Base-by-base conservation (phyloP, 2,329 filamentous ascomycete genomes). In the Curvularia verruculosa region DNA sequence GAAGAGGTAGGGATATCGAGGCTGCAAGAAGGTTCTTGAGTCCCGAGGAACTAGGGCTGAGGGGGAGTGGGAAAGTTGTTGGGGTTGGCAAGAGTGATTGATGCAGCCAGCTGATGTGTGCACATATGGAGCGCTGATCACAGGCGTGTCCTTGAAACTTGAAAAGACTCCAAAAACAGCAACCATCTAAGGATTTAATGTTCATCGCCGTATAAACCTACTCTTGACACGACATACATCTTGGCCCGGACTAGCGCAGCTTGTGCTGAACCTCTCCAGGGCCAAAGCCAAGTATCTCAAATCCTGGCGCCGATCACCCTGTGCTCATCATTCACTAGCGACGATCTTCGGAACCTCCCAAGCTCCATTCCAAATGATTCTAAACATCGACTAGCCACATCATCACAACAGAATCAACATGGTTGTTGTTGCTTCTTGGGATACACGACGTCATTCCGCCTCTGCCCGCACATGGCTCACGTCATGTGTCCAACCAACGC, bases 81-180 rank as follows among this genome's bases (percentile, higher is more conserved):
- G 72, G 71, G 13, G 60, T 72, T 26, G 71, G 67, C 44, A 75
- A 75, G 59, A 73, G 66, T 59, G 72, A 75, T 66, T 75, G 53
- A 67, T 29, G 5, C 13, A 13, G 13, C 13, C 36, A 28, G 18
- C 15, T 12, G 31, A 19, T 13, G 10, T 13, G 34, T 39, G 24
- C 18, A 5, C n/a, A 36, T 8, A 36, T 36, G 3, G 15, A 18
- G 15, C 8, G 34, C 34, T 36, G 34, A 18, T 36, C 34, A 36
- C 34, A 36, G 34, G 5, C 15, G 15, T 36, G 2, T 18, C 34
- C 15, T 15, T 36, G 6, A 8, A 29, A 36, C 5, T 36, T 7
- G 34, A 36, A 2, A 36, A 41, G n/a, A 4, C 10, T 13, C 21
- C 2, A 7, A 40, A 13, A 40, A 40, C 37, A 40, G 19, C 37